These are phyloP conservation scores for Isatis tinctoria DNA, from an alignment of 345 rosid species.

Conservation along the genomic window DNA sequence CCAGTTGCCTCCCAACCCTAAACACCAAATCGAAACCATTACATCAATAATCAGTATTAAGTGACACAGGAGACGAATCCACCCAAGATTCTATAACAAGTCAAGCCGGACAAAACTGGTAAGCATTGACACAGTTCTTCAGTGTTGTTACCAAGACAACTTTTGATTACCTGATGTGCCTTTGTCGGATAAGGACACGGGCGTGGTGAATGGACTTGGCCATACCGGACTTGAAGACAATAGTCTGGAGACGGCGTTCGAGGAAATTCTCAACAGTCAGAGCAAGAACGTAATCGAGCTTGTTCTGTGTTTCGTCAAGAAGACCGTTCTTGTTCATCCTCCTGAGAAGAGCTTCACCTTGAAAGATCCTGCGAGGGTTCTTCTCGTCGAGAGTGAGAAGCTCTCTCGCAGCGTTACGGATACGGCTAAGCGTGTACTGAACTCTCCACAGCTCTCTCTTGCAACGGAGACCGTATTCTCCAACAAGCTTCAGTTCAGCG, in stretches of 20 bases:
- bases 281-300: conserved; percentile 61
- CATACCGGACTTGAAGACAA: conserved; percentile 53
- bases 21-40: background rate
- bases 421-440: conserved; percentile 52
- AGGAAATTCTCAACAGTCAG: conserved; percentile 50
- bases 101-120: background rate
- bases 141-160: background rate
- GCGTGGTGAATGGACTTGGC: conserved; percentile 66
- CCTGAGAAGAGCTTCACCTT: conserved; percentile 59
- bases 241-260: conserved; percentile 41
- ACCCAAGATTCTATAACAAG: background rate
- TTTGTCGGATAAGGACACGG: conserved; percentile 57
- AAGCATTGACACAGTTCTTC: background rate
- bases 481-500: conserved; percentile 58
- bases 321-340: conserved; percentile 56
- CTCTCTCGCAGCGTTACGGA: conserved; percentile 59
- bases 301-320: conserved; percentile 55
- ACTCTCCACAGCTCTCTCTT: conserved; percentile 68
- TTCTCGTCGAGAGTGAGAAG: conserved; percentile 62
- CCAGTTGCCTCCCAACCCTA: conserved; percentile 46
- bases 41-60: background rate
- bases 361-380: conserved; percentile 52
- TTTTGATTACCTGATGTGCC: conserved; percentile 45
- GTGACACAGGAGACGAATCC: no score
- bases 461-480: conserved; percentile 58